A percentile compares a stretch with the other conserved stretches of the same genome.
These are phyloP conservation scores for Solanum virginianum DNA, from an alignment of 257 asterid species.

Conservation along the genomic window DNA sequence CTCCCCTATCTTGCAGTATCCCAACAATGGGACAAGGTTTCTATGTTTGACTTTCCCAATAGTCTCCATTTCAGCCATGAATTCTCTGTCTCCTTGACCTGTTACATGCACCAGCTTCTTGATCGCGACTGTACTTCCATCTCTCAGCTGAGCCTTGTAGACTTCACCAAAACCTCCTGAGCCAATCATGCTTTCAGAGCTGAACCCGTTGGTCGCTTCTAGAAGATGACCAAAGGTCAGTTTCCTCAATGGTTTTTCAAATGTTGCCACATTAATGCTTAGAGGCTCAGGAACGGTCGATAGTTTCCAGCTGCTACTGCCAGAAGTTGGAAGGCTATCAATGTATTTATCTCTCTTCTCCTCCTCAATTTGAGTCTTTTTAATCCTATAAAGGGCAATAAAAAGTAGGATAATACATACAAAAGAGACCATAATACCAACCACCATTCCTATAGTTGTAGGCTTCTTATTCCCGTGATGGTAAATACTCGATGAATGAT, in stretches of 20 bases:
- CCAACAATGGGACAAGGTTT: constrained; percentile 75
- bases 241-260: constrained; percentile 81
- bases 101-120: constrained; percentile 82
- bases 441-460: constrained; percentile 60
- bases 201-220: constrained; percentile 90
- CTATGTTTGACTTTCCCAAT: constrained; percentile 89
- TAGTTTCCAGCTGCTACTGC: constrained; percentile 84
- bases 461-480: constrained; percentile 26
- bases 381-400: constrained; percentile 45
- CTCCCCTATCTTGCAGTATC: constrained; percentile 83
- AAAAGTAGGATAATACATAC: constrained; percentile 40
- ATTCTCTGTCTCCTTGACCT: constrained; percentile 87
- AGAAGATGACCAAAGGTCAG: constrained; percentile 80
- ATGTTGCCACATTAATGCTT: constrained; percentile 85
- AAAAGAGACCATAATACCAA: constrained; percentile 55
- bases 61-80: constrained; percentile 98
- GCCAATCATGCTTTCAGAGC: constrained; percentile 72
- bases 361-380: constrained; percentile 28
- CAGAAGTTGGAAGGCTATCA: constrained; percentile 87
- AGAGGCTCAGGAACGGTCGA: constrained; percentile 81
- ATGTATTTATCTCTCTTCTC: constrained; percentile 67
- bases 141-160: constrained; percentile 68
- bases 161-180: constrained; percentile 98
- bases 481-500: constrained; percentile 6
- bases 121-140: constrained; percentile 73